Evolutionary conservation across 2,329 filamentous ascomycete genomes (phyloP), one percentile per base, ranked within the genome.

Genomic region (Cercospora zeae-maydis): DNA sequence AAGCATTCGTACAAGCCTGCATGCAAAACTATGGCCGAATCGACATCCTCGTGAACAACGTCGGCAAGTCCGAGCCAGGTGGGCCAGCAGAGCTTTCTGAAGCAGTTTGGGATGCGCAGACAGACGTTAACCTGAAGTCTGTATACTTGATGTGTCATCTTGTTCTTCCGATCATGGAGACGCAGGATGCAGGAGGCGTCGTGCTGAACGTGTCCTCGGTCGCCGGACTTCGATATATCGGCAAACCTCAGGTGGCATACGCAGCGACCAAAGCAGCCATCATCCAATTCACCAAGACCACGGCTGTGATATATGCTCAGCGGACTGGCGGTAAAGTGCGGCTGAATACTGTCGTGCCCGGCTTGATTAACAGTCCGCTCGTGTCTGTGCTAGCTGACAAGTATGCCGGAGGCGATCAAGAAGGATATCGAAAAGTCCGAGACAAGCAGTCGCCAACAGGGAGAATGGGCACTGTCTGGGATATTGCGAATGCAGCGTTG

Each of bases 231-330:
- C 73, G 83, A 0, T 84, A 85, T 73, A 76, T 81, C 66, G 72
- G 76, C 37, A 82, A 82, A 64, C 78, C 80, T 4, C 83, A 86
- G 68, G 77, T 86, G 1, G 83, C 79, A 0, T 85, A 86, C 67
- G 81, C 80, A 76, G 88, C 89, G 16, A 90, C 88, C 77, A 93
- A 93, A 83, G 89, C 90, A 5, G 90, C 87, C 71, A 87, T 92
- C 47, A 84, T 91, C 69, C 88, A 91, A 75, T 84, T 92, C 61
- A 88, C 86, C 76, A 91, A 90, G 80, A 91, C 88, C 1, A 85
- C 93, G 13, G 90, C 89, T 49, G 89, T 85, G 1, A 80, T 83
- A 0, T 84, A 84, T 66, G 81, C 81, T 0, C 56, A 72, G 57
- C 61, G 68, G 49, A 71, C 67, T 4, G 64, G 66, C 1, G 78